Evolutionary conservation across 2,329 filamentous ascomycete species (phyloP).

Genomic region (Fusarium sp.): DNA sequence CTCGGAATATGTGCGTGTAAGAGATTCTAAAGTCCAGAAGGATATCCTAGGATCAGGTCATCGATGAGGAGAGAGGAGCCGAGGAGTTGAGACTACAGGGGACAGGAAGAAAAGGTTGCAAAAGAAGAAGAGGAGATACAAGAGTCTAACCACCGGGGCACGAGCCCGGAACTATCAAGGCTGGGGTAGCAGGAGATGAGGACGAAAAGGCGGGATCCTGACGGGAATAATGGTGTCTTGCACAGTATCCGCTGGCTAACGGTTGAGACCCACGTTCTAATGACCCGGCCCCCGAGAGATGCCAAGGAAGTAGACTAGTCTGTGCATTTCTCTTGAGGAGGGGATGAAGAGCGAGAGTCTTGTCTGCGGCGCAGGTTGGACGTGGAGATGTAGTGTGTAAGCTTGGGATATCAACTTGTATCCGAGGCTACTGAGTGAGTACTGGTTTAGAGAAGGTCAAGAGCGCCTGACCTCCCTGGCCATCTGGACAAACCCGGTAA

Average conservation of each 20-base stretch:
- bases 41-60: conserved; percentile 1
- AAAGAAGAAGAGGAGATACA: conserved; percentile 12
- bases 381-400: conserved; percentile 1
- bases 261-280: conserved; percentile 29
- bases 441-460: too few species aligned
- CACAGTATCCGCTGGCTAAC: conserved; percentile 32
- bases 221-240: conserved; percentile 41
- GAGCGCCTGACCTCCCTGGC: background rate
- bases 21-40: background rate
- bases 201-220: conserved; percentile 34
- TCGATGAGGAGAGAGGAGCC: conserved; percentile 1
- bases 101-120: conserved; percentile 5
- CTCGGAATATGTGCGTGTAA: background rate
- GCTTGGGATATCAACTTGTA: background rate
- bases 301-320: conserved; percentile 35
- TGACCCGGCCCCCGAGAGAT: conserved; percentile 27
- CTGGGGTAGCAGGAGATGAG: conserved; percentile 34
- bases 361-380: conserved; percentile 22
- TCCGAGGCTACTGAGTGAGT: too few species aligned
- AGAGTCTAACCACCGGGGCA: conserved; percentile 26
- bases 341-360: conserved; percentile 13
- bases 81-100: background rate
- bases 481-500: too few species aligned
- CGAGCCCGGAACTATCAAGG: conserved; percentile 37
- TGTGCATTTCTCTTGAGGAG: conserved; percentile 8